Evolutionary conservation across 2,329 filamentous ascomycete species (phyloP), one percentile per base, ranked within the genome.

Genomic region (Xenosphaeropsis pyriputrescens): DNA sequence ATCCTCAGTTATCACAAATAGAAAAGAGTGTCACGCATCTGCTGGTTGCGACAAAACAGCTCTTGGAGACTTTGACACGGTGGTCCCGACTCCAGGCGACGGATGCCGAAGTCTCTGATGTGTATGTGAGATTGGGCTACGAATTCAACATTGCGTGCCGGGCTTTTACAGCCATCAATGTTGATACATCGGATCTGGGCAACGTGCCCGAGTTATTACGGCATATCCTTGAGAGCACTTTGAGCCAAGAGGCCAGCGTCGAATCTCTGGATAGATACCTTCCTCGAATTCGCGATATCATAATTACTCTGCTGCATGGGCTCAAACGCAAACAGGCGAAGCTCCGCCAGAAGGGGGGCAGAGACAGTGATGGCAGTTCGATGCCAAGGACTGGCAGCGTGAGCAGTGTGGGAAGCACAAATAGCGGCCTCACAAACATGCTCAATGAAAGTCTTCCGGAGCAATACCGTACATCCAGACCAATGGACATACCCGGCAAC

Each of bases 101-200:
- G 45, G 91, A 98, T 61, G 83, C 80, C 43, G 85, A 96, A 57
- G 91, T 98, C 42, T 96, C 91, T 11, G 91, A 98, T 57, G 91
- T 98, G 50, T 98, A 98, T 56, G 91, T 98, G 43, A 81, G 91
- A 43, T 66, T 98, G 43, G 91, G 91, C 34, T 98, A 98, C 61
- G 91, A 98, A 61, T 98, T 98, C 70, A 98, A 98, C 61, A 91
- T 98, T 65, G 91, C 91, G 18, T 96, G 89, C 59, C 81, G 91
- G 39, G 89, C 91, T 43, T 98, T 98, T 61, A 85, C 85, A 51
- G 85, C 88, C 41, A 98, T 98, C 53, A 91, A 93, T 44, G 91
- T 98, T 45, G 91, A 98, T 52, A 95, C 88, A 1, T 75, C 77
- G 18, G 91, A 98, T 57, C 69, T 98, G 11, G 91, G 91, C 40